Conservation (phyloP, 768 basidiomycete genomes). For the Phylloporus sp. region DNA sequence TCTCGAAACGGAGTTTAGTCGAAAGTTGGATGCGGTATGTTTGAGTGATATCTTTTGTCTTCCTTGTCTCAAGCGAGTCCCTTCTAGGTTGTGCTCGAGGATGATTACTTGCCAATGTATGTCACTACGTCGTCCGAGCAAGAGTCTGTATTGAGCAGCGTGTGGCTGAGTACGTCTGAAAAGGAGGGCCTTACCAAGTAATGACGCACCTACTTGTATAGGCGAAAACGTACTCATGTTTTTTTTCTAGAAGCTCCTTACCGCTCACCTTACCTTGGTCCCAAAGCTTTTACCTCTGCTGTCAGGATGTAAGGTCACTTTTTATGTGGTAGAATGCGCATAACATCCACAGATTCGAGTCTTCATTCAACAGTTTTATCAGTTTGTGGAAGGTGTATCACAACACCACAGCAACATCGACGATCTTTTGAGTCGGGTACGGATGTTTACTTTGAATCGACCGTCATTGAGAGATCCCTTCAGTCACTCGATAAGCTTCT, state of each 20-base stretch:
- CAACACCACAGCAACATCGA: conserved; percentile 91
- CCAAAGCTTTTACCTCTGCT: conserved; percentile 90
- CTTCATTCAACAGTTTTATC: conserved; percentile 94
- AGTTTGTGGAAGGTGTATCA: conserved; percentile 92
- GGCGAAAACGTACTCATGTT: conserved; percentile 1
- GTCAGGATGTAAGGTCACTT: conserved; percentile 63
- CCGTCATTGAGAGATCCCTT: not conserved
- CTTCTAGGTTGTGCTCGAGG: conserved; percentile 71
- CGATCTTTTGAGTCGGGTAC: conserved; percentile 83
- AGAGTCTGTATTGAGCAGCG: conserved; percentile 69
- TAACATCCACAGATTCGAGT: conserved; percentile 58
- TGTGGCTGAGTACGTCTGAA: conserved; percentile 77
- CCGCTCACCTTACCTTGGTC: conserved; percentile 90
- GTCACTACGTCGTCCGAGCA: conserved; percentile 57
- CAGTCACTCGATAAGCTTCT: conserved; percentile 87
- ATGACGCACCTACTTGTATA: not conserved
- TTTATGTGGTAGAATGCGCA: not conserved
- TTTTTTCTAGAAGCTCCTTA: conserved; percentile 46
- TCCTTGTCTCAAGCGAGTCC: not conserved
- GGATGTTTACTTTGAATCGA: conserved; percentile 1
- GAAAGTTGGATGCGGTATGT: conserved; percentile 75
- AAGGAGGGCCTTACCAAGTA: conserved; percentile 57
- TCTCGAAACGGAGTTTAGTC: conserved; percentile 76
- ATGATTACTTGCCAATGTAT: conserved; percentile 89
- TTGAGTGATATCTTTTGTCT: not conserved